Percentiles rank a stretch among this genome's conserved stretches.
Evolutionary conservation across 768 basidiomycete genomes (phyloP).

Genomic region (Mycena maculata): DNA sequence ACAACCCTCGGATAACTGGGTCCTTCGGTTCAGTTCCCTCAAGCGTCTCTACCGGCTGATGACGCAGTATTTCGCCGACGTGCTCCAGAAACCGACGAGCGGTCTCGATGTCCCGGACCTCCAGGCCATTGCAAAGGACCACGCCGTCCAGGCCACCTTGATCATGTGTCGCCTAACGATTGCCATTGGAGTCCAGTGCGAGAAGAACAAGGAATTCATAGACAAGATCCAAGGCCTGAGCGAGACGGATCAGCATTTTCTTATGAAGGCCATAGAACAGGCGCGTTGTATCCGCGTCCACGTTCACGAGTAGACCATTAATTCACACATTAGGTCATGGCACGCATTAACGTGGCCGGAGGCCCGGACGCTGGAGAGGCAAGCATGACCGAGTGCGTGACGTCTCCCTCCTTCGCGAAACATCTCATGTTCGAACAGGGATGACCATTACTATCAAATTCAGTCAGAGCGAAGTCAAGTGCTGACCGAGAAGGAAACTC

Average conservation of each 20-base stretch:
- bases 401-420: slow-evolving; percentile 15
- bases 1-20: slow-evolving; percentile 88
- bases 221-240: slow-evolving; percentile 87
- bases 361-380: slow-evolving; percentile 63
- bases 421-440: slow-evolving; percentile 57
- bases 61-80: slow-evolving; percentile 88
- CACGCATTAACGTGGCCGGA: slow-evolving; percentile 68
- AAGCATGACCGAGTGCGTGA: slow-evolving; percentile 84
- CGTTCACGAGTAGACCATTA: not conserved
- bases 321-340: slow-evolving; percentile 70
- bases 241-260: slow-evolving; percentile 85
- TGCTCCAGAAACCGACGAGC: slow-evolving; percentile 82
- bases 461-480: slow-evolving; percentile 85
- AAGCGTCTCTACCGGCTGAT: slow-evolving; percentile 90
- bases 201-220: slow-evolving; percentile 89
- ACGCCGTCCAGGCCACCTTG: slow-evolving; percentile 71
- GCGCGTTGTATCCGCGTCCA: slow-evolving; percentile 53
- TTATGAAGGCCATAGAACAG: slow-evolving; percentile 96
- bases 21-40: slow-evolving; percentile 83
- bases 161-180: slow-evolving; percentile 85
- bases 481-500: slow-evolving; percentile 84
- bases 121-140: slow-evolving; percentile 85
- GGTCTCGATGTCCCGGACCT: slow-evolving; percentile 89
- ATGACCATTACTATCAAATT: slow-evolving; percentile 89
- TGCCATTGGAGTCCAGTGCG: slow-evolving; percentile 89